Evolutionary conservation across 768 basidiomycete genomes (phyloP).

Genomic region (Lactifluus echinatus): DNA sequence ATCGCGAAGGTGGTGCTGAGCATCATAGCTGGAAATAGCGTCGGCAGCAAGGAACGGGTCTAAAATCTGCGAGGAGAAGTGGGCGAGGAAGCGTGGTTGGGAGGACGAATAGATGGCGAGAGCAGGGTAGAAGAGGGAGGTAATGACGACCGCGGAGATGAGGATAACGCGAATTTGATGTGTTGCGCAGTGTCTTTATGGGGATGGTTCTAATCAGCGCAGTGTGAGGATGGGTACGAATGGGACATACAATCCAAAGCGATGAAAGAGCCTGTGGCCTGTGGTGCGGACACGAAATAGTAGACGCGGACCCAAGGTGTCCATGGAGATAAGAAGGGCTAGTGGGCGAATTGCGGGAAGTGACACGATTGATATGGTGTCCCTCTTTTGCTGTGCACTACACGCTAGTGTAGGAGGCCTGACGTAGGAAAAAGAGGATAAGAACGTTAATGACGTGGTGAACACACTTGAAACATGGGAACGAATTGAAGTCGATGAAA

Average conservation of each 20-base stretch:
- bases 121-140: constrained; percentile 86
- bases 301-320: constrained; percentile 16
- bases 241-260: constrained; percentile 68
- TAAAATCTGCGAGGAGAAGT: constrained; percentile 50
- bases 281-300: constrained; percentile 32
- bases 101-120: constrained; percentile 76
- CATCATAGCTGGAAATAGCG: constrained; percentile 42
- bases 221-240: not conserved
- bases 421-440: not conserved
- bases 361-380: not conserved
- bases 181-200: constrained; percentile 71
- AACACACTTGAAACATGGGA: not conserved
- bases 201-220: not conserved
- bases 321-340: constrained; percentile 15
- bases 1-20: constrained; percentile 56
- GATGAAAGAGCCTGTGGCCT: constrained; percentile 49
- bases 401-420: not conserved
- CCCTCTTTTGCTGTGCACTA: not conserved
- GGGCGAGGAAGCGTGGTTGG: constrained; percentile 46
- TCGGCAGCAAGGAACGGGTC: constrained; percentile 51
- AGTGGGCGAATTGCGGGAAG: not conserved
- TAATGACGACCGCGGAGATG: constrained; percentile 80
- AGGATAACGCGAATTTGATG: constrained; percentile 87
- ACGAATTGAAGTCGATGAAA: not conserved
- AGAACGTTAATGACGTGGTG: not conserved